A percentile compares a stretch with the other conserved stretches of the same genome.
phyloP scores from a whole-genome alignment of 768 basidiomycete genomes.

The Leucocoprinus leucothites region DNA sequence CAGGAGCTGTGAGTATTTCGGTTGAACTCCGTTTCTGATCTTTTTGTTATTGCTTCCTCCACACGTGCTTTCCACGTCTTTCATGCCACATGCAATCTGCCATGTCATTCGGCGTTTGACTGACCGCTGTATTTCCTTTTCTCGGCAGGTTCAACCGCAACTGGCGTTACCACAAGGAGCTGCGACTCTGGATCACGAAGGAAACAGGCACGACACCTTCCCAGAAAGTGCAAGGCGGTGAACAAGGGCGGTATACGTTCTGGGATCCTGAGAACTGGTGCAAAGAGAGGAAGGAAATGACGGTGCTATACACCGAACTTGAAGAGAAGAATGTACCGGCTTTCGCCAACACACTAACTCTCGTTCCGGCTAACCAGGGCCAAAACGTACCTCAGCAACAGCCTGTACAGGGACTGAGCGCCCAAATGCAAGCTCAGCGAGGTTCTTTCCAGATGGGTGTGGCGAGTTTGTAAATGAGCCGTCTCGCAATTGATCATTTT shows the following conservation, averaged over 20 bases:
- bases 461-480: conserved; percentile 38
- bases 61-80: conserved; percentile 11
- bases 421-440: conserved; percentile 37
- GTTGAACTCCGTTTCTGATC: conserved; percentile 5
- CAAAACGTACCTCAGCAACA: conserved; percentile 7
- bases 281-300: conserved; percentile 77
- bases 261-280: conserved; percentile 84
- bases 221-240: conserved; percentile 75
- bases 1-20: conserved; percentile 80
- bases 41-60: background rate
- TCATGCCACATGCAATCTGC: background rate
- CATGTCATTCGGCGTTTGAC: background rate
- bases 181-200: conserved; percentile 83
- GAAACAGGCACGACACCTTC: conserved; percentile 77
- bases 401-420: conserved; percentile 27
- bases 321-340: conserved; percentile 71
- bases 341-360: conserved; percentile 46
- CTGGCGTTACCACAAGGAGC: conserved; percentile 95
- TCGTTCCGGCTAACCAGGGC: conserved; percentile 17
- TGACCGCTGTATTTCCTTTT: conserved; percentile 8
- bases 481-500: conserved; percentile 12
- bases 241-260: conserved; percentile 87
- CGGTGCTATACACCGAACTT: conserved; percentile 68
- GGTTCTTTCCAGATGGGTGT: conserved; percentile 52
- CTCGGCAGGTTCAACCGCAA: conserved; percentile 79